Evolutionary conservation across 106 monocot species (phyloP), one percentile per base, ranked within the genome.

Genomic region (Dendrobium officinale): DNA sequence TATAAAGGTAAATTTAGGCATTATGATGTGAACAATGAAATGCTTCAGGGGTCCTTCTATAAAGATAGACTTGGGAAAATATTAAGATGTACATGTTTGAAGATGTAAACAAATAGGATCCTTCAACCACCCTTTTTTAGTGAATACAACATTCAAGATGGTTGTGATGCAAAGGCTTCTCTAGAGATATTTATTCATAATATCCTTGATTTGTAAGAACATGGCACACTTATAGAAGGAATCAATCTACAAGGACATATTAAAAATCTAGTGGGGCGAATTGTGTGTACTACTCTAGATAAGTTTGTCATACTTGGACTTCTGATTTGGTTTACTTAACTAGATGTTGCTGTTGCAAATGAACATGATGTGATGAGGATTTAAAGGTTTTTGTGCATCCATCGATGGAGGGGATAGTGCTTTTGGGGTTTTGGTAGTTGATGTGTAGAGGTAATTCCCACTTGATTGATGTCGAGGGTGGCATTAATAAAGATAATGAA

Each of bases 41-140:
- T 98, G 97, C 97, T 98, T 73, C 97, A 98, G 86, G 97, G 91
- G 9, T 90, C 92, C 33, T 98, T 98, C 78, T 98, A 81, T 79
- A 78, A 88, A 82, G 89, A 95, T 73, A 89, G 86, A 55, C 78
- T 98, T 24, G 97, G 97, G 43, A 83, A 79, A 90, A 89, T 61
- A 95, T 95, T 54, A 81, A 91, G 82, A 82, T 91, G 31, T 91
- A 86, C 85, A 98, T 98, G 97, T 95, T 95, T 42, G 82, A 85
- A 83, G 89, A 83, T 79, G 79, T 94, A 58, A 85, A 91, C 75
- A 78, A 86, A 67, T 81, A 91, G 5, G 92, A 95, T 84, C 94
- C 94, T 80, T 89, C 86, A 11, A 84, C 92, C 5, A 79, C 76
- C 22, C 92, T 98, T 44, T 98, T 78, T 95, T 66, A 98, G 95